Base-by-base conservation (phyloP, 2,329 filamentous ascomycete genomes). In the Colletotrichum musae region DNA sequence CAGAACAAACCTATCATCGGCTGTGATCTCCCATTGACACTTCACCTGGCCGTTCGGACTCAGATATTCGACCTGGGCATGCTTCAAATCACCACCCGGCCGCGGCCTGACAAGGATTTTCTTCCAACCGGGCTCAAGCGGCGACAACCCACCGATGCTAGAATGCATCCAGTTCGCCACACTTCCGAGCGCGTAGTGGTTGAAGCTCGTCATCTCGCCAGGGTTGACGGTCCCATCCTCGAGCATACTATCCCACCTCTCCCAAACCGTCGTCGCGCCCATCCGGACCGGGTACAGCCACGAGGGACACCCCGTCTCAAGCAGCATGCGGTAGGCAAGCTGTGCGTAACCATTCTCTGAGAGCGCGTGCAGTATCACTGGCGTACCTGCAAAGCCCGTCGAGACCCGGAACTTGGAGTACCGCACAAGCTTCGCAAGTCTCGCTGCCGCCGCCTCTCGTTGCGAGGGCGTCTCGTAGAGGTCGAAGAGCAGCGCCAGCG, bases 251-350 rank as follows among this genome's bases (percentile, higher is more conserved):
- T 84, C 79, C 81, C 81, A 83, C 5, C 82, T 76, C 72, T 83
- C 82, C 82, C 80, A 84, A 1, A 80, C 77, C 0, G 80, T 83
- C 1, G 82, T 84, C 0, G 78, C 80, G 5, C 77, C 79, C 78
- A 82, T 81, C 0, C 71, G 75, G 0, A 83, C 75, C 1, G 78
- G 79, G 43, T 83, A 83, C 3, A 77, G 73, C 82, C 81, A 83
- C 0, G 75, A 78, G 0, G 81, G 81, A 2, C 77, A 77, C 5
- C 74, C 67, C 3, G 75, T 75, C 18, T 81, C 73, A 3, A 80
- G 71, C 0, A 83, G 68, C 79, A 82, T 82, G 16, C 76, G 73
- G 58, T 83, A 83, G 6, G 75, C 75, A 0, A 75, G 50, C 3
- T 77, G 24, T n/a, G 13, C 24, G 15, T 45, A 53, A 18, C 57